Percentiles rank a stretch among this genome's conserved stretches.
Conservation (phyloP, 345 rosid genomes). For the Gossypioides kirkii region DNA sequence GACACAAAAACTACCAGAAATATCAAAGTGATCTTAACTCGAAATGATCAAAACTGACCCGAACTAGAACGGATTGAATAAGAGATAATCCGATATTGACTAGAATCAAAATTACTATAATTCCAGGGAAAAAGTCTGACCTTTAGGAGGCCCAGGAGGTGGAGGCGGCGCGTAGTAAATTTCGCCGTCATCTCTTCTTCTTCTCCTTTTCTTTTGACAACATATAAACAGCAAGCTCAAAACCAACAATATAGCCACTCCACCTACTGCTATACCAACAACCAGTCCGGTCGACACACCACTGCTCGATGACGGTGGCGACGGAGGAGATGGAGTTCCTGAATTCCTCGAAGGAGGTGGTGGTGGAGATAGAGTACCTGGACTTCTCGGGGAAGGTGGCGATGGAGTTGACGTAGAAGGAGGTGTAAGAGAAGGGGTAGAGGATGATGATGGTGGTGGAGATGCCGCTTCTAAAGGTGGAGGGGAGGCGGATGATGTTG, state of each 20-base stretch:
- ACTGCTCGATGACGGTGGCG: conserved; percentile 24
- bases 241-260: conserved; percentile 40
- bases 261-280: conserved; percentile 62
- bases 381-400: conserved; percentile 21
- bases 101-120: not conserved
- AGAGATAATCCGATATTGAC: too few relatives aligned
- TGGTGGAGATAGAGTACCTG: conserved; percentile 28
- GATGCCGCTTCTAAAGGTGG: conserved; percentile 31
- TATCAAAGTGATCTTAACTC: too few relatives aligned
- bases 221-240: conserved; percentile 44
- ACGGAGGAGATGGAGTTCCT: conserved; percentile 22
- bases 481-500: conserved; percentile 26
- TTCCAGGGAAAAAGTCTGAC: conserved; percentile 21
- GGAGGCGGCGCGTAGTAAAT: conserved; percentile 16
- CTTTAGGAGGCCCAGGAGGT: conserved; percentile 26
- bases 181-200: conserved; percentile 13
- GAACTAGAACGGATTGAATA: too few relatives aligned
- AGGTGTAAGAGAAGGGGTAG: conserved; percentile 34
- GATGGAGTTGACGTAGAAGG: conserved; percentile 37
- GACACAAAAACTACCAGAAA: too few relatives aligned
- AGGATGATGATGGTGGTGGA: conserved; percentile 23
- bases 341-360: conserved; percentile 26
- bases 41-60: too few relatives aligned
- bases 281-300: conserved; percentile 51
- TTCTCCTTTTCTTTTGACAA: conserved; percentile 49